Base-by-base conservation (phyloP, 768 basidiomycete genomes). In the Glaciozyma antarctica region DNA sequence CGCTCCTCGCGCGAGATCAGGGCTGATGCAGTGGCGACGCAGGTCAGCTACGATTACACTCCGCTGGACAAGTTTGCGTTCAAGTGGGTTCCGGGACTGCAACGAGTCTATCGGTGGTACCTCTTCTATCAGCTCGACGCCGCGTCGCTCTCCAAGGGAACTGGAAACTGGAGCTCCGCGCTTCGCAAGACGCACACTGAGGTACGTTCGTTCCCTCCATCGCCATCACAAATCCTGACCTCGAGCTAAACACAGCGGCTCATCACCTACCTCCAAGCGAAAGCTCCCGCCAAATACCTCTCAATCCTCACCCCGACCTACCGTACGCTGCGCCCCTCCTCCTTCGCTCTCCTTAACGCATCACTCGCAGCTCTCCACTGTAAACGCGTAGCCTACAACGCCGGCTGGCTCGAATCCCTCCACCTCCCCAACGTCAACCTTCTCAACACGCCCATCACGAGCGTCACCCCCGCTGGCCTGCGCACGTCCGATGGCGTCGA, bases 321-420 rank as follows among this genome's bases (percentile, higher is more conserved):
- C 73, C 66, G 64, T 72, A 19, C 44, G 68, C 55, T 8, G 22
- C 10, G 5, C 2, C 21, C 22, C n/a, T 16, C 17, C 2, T 16
- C 19, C 17, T 16, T 3, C 22, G 15, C 26, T 24, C 2, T 5
- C 34, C 44, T 54, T 56, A 41, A 17, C 16, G 24, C 7, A 32
- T 34, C 26, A 26, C 32, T 21, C 52, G 47, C 38, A 67, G 66
- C 74, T 13, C 64, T 75, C 44, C 72, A 72, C 54, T 74, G 72
- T 66, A 75, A 75, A 45, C 68, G 86, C 47, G 80, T 85, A 24
- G 81, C 86, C 43, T 77, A 82, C 61, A 83, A 87, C 71, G 81
- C 82, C 5, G 80, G 80, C 22, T 86, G 84, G 72, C 79, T 86
- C 24, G 73, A 79, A n/a, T 76, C 78, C 30, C 74, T 86, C 58